These are phyloP conservation scores for Fraxinus sp. DNA, from an alignment of 305 asterid species.

Conservation along the genomic window DNA sequence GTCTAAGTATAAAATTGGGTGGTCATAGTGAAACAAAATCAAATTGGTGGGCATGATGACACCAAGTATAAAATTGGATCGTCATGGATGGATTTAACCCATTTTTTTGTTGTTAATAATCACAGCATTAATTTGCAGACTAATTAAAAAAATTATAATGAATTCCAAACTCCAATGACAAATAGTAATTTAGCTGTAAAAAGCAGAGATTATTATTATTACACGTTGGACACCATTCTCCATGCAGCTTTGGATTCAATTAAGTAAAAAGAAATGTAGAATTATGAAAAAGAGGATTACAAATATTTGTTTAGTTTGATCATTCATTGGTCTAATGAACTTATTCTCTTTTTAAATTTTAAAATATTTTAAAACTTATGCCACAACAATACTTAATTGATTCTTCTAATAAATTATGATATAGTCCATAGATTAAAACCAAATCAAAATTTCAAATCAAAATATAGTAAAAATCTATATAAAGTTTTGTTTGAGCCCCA, in stretches of 20 bases:
- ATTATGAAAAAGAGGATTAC: conserved; percentile 19
- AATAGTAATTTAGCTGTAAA: conserved; percentile 12
- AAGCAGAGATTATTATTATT: conserved; percentile 26
- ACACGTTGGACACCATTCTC: conserved; percentile 21
- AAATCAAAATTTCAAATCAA: too few relatives aligned
- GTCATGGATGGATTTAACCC: too few relatives aligned
- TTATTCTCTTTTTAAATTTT: too few relatives aligned
- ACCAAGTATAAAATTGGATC: too few relatives aligned
- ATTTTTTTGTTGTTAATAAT: background rate
- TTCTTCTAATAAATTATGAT: too few relatives aligned
- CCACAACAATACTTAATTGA: too few relatives aligned
- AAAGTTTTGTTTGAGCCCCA: too few relatives aligned
- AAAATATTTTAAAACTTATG: background rate
- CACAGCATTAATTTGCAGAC: conserved; percentile 13
- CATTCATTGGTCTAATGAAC: background rate
- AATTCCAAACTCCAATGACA: conserved; percentile 26
- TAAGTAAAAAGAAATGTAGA: conserved; percentile 10
- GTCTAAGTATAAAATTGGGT: too few relatives aligned
- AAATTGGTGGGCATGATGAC: too few relatives aligned
- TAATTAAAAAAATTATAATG: background rate
- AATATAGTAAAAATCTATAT: too few relatives aligned
- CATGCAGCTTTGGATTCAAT: conserved; percentile 20
- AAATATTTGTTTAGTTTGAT: too few relatives aligned
- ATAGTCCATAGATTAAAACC: background rate
- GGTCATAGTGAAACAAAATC: too few relatives aligned